Conservation (phyloP, 1,284 basidiomycete genomes). For the Leccinum solheimii region DNA sequence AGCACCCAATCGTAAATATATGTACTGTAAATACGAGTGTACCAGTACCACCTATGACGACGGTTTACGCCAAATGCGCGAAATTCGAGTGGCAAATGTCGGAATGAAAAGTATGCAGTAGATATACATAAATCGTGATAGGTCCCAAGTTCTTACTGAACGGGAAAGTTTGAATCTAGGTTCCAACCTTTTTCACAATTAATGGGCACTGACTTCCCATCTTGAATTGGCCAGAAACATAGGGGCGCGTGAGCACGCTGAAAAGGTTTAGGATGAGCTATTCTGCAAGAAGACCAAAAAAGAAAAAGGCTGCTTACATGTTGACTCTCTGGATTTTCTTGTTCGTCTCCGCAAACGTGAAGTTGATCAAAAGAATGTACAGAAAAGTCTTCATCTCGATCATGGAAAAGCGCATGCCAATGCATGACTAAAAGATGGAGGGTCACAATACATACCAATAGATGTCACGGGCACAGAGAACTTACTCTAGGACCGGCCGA, state of each 20-base stretch:
- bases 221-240: conserved; percentile 55
- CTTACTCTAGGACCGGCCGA: conserved; percentile 76
- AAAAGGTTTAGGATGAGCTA: background rate
- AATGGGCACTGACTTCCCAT: conserved; percentile 72
- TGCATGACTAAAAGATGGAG: conserved; percentile 58
- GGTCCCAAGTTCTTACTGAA: background rate
- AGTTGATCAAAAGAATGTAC: conserved; percentile 66
- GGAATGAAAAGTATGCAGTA: background rate
- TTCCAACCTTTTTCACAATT: conserved; percentile 39
- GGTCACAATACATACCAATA: background rate
- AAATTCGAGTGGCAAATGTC: background rate
- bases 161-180: background rate
- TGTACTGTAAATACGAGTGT: background rate
- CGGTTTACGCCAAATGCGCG: background rate
- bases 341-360: conserved; percentile 56
- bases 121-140: background rate
- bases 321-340: conserved; percentile 65
- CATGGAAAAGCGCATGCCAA: conserved; percentile 74
- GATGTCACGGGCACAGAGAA: conserved; percentile 7
- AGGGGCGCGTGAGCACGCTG: conserved; percentile 74
- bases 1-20: background rate
- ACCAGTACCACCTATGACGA: background rate
- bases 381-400: conserved; percentile 79
- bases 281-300: background rate
- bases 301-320: conserved; percentile 50